These are phyloP conservation scores for Ricinus communis DNA, from an alignment of 345 rosid species.

Conservation along the genomic window DNA sequence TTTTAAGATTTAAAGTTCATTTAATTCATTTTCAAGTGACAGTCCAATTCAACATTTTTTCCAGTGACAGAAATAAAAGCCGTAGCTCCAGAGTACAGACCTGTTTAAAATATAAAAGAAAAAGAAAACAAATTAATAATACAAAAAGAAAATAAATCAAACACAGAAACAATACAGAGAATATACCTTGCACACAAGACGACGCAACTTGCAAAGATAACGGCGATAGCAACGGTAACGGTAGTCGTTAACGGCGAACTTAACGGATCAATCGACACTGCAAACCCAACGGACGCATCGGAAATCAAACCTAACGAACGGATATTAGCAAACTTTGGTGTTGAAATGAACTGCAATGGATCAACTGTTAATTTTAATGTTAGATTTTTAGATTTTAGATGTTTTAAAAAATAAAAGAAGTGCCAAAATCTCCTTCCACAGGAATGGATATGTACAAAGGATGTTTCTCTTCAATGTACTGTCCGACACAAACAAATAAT, in stretches of 20 bases:
- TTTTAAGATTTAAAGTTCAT: too few species aligned
- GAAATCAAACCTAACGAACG: not conserved
- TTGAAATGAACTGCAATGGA: not conserved
- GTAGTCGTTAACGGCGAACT: conserved; percentile 18
- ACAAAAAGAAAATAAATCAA: not conserved
- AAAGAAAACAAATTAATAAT: not conserved
- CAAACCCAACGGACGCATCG: conserved; percentile 18
- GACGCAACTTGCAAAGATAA: conserved; percentile 10
- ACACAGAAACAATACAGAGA: not conserved
- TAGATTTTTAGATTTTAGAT: not conserved
- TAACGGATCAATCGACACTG: conserved; percentile 21
- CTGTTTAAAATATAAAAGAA: not conserved
- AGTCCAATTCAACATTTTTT: too few species aligned
- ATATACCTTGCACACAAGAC: conserved; percentile 15
- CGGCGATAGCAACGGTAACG: conserved; percentile 21
- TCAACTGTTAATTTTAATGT: not conserved
- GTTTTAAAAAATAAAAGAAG: conserved; percentile 2
- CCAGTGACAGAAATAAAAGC: too few species aligned
- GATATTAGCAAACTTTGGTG: not conserved
- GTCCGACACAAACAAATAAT: conserved; percentile 29
- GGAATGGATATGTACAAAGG: conserved; percentile 52
- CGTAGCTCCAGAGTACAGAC: not conserved
- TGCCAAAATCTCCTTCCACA: conserved; percentile 46
- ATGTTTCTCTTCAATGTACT: conserved; percentile 24
- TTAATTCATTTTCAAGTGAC: too few species aligned